A percentile compares a stretch with the other conserved stretches of the same genome.
Evolutionary conservation across 441 rosid genomes (phyloP).

Genomic region (Biscutella laevigata): DNA sequence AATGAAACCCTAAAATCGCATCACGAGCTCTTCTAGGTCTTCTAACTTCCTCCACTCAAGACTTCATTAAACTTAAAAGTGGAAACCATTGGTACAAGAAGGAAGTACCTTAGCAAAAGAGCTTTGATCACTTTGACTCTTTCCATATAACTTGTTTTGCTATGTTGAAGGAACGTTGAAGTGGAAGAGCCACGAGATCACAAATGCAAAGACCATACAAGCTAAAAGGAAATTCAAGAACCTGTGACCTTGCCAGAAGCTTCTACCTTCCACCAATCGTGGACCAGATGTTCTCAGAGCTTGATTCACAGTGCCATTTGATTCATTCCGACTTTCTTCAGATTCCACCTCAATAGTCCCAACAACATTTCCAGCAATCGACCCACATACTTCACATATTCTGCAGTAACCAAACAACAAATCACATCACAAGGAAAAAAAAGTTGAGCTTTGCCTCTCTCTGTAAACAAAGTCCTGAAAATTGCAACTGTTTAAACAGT

Average conservation of each 20-base stretch:
- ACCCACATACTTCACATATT: conserved; percentile 34
- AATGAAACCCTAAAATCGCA: background rate
- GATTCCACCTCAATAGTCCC: conserved; percentile 19
- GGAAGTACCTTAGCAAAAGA: background rate
- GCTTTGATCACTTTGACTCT: background rate
- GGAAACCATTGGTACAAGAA: conserved; percentile 17
- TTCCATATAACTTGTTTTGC: background rate
- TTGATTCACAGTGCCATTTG: conserved; percentile 16
- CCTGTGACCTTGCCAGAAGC: conserved; percentile 34
- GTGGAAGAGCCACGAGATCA: conserved; percentile 52
- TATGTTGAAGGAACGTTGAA: conserved; percentile 31
- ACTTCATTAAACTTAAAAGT: conserved; percentile 5
- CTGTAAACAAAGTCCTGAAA: background rate
- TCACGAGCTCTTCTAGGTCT: conserved; percentile 5
- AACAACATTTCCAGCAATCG: conserved; percentile 26
- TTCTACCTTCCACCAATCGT: conserved; percentile 17
- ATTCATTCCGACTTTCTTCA: conserved; percentile 12
- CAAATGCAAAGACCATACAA: conserved; percentile 36
- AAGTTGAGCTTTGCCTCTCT: background rate
- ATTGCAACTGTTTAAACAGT: background rate
- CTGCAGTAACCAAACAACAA: conserved; percentile 17
- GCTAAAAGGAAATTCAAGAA: conserved; percentile 37
- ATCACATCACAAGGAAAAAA: background rate
- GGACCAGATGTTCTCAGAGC: conserved; percentile 19
- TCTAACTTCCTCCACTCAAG: background rate